Base-by-base conservation (phyloP, 1,284 basidiomycete genomes). In the Mycena citricolor region DNA sequence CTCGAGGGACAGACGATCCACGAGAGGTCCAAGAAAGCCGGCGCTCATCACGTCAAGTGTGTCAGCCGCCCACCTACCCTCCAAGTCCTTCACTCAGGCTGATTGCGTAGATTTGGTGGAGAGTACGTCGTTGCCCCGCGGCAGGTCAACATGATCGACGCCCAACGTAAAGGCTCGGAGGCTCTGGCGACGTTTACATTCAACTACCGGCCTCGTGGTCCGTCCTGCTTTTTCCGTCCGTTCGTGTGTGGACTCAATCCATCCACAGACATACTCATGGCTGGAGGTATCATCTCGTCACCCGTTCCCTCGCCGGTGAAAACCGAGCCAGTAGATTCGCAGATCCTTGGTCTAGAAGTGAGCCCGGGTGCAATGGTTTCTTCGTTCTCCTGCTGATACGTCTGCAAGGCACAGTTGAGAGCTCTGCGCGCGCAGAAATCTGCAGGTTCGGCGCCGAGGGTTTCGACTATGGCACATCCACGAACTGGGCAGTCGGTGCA, bases 11-110 rank as follows among this genome's bases (percentile, higher is more conserved):
- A 57, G 40, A 25, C 52, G 8, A 39, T 57, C 17, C 55, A 55
- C 37, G 55, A 57, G 38, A 48, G 24, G 30, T 55, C 55, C 12
- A 57, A 57, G 39, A 55, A 47, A 22, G 54, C 49, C 7, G 55
- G 55, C n/a, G 44, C 44, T 20, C 55, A 57, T 38, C 55, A 57
- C 21, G 55, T 57, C 33, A 45, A 43, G 55, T 57, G n/a, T 8
- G 42, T 41, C 8, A 12, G 8, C 19, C 6, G 20, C 5, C 16
- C 33, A 13, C 7, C 16, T 23, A 17, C 26, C 19, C 25, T 8
- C 19, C 5, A 12, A 21, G 1, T 12, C 11, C 10, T 11, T 19
- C 24, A 11, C 40, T 34, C 8, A 7, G 32, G 5, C 7, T 12
- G n/a, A 20, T n/a, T 21, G n/a, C 14, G 11, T 34, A 57, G 55